These are phyloP conservation scores for Xylariaceae sp. DNA, from an alignment of 2,329 filamentous ascomycete species.

Conservation along the genomic window DNA sequence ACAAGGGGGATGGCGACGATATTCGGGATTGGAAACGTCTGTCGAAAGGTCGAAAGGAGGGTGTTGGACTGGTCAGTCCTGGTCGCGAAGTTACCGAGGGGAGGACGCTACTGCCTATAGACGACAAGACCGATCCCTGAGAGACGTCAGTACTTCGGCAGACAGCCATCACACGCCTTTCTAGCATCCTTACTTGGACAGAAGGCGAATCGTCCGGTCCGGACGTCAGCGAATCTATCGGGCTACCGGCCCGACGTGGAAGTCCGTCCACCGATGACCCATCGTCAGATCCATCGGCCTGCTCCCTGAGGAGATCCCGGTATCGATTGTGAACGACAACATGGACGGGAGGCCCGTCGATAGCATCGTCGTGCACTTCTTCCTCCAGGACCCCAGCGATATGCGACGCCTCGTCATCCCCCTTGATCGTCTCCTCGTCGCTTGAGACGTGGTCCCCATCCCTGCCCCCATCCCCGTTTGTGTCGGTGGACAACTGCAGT, in stretches of 20 bases:
- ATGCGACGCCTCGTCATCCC: conserved; percentile 32
- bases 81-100: conserved; percentile 63
- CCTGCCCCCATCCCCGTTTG: conserved; percentile 34
- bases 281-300: conserved; percentile 45
- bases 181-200: conserved; percentile 54
- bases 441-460: conserved; percentile 38
- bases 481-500: conserved; percentile 39
- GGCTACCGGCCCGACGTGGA: conserved; percentile 57
- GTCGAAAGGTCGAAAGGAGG: conserved; percentile 88
- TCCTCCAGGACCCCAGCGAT: conserved; percentile 34
- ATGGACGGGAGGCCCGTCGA: conserved; percentile 24
- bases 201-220: conserved; percentile 82
- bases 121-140: conserved; percentile 56
- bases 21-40: conserved; percentile 88
- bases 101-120: conserved; percentile 69
- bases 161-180: conserved; percentile 6
- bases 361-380: conserved; percentile 27
- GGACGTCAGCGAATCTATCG: conserved; percentile 62
- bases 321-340: conserved; percentile 39
- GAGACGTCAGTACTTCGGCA: conserved; percentile 4
- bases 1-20: conserved; percentile 51
- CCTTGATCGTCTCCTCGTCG: conserved; percentile 40
- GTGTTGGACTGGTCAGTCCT: conserved; percentile 63
- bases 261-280: conserved; percentile 46
- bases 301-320: conserved; percentile 40